Conservation (phyloP, 257 asterid genomes). For the Ilex aquifolium region DNA sequence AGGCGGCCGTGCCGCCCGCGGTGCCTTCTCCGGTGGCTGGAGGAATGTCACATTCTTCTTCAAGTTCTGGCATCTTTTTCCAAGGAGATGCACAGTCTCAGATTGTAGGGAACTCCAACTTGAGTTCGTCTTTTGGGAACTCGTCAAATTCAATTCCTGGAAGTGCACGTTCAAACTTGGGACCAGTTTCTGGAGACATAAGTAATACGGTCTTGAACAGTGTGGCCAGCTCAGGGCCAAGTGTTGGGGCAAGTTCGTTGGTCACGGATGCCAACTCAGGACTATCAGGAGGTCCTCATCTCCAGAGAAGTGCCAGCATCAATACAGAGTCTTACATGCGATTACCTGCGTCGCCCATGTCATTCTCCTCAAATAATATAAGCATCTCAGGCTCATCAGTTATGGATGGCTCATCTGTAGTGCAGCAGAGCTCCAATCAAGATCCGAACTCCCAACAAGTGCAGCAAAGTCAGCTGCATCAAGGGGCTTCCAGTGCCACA, state of each 20-base stretch:
- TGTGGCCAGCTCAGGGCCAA: slow-evolving; percentile 74
- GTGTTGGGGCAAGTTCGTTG: slow-evolving; percentile 93
- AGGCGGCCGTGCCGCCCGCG: slow-evolving; percentile 44
- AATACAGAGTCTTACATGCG: slow-evolving; percentile 42
- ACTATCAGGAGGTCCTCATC: slow-evolving; percentile 80
- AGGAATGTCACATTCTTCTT: slow-evolving; percentile 75
- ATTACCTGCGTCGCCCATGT: slow-evolving; percentile 15
- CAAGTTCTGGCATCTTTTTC: slow-evolving; percentile 76
- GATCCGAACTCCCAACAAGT: slow-evolving; percentile 22
- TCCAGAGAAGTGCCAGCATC: slow-evolving; percentile 88
- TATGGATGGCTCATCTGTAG: slow-evolving; percentile 8
- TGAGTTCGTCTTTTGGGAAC: slow-evolving; percentile 69
- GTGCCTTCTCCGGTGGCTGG: slow-evolving; percentile 71
- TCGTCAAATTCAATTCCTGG: slow-evolving; percentile 54
- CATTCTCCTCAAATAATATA: slow-evolving; percentile 20
- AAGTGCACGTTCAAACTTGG: slow-evolving; percentile 44
- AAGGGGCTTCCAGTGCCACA: slow-evolving; percentile 12
- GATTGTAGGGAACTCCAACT: slow-evolving; percentile 58
- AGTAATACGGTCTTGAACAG: slow-evolving; percentile 59
- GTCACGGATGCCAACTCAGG: slow-evolving; percentile 98
- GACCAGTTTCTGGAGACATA: slow-evolving; percentile 54
- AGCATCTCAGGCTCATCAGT: slow-evolving; percentile 45
- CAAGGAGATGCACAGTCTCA: slow-evolving; percentile 80
- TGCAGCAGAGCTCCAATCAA: slow-evolving; percentile 12
- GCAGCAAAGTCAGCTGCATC: slow-evolving; percentile 13